These are phyloP conservation scores for Dispira simplex DNA, from an alignment of 192 early-diverging fungal species.

Conservation along the genomic window DNA sequence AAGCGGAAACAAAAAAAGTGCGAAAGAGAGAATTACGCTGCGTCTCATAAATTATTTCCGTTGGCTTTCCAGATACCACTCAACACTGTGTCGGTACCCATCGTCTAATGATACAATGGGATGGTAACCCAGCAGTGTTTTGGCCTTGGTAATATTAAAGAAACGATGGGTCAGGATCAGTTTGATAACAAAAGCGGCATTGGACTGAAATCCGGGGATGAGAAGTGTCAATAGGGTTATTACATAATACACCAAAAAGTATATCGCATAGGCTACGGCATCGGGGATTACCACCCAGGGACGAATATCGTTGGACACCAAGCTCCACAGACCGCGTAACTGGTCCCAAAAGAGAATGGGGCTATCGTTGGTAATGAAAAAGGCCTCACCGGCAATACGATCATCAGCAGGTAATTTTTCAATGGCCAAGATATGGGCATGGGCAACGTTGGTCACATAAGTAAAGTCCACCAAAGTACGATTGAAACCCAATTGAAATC, in stretches of 20 bases:
- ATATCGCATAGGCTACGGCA: conserved; percentile 49
- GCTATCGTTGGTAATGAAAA: conserved; percentile 83
- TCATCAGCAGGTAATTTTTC: conserved; percentile 34
- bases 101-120: conserved; percentile 37
- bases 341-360: conserved; percentile 87
- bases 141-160: conserved; percentile 81
- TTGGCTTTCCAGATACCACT: conserved; percentile 6
- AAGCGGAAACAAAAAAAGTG: no score
- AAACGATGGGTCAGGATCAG: conserved; percentile 66
- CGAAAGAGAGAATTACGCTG: no score
- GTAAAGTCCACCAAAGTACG: conserved; percentile 75
- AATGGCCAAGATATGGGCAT: conserved; percentile 76
- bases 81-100: conserved; percentile 18
- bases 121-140: conserved; percentile 44
- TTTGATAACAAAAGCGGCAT: conserved; percentile 65
- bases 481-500: conserved; percentile 77
- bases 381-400: conserved; percentile 38
- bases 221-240: conserved; percentile 11
- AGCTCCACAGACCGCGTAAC: conserved; percentile 48
- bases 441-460: conserved; percentile 88
- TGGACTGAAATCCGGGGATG: conserved; percentile 34
- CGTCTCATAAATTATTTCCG: neutral
- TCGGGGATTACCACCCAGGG: conserved; percentile 43
- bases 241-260: conserved; percentile 37
- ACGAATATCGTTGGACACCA: conserved; percentile 34